Evolutionary conservation across 2,329 filamentous ascomycete genomes (phyloP), one percentile per base, ranked within the genome.

Genomic region (Saccharata proteae): DNA sequence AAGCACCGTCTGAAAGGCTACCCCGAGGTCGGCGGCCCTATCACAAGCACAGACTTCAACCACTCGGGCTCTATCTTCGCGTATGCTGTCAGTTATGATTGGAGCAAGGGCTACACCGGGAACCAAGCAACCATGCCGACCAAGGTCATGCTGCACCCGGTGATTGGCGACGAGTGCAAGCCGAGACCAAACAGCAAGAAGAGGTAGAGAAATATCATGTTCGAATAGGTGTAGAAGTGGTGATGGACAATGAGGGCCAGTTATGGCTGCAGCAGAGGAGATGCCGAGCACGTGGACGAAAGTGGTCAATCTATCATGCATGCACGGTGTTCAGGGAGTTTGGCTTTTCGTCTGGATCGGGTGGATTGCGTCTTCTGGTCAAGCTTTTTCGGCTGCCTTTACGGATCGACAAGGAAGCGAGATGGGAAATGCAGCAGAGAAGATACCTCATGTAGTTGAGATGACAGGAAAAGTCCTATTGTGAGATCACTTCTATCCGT

Each of bases 21-120:
- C 43, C 58, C 59, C 4, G 59, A 65, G 34, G 61, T 65, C 20
- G 62, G 62, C 37, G 86, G 86, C 36, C 83, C 80, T 47, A 98
- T 98, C 61, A 80, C 80, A 6, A 71, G 82, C 15, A 93, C 86
- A 2, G 81, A 75, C n/a, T 98, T 98, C 67, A 93, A 86, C 62
- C 74, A 76, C 46, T 79, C 68, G 36, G 90, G 90, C 31, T 77
- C 54, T 41, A 64, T 67, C 40, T 67, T 67, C 38, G 63, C 62
- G 6, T 67, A 66, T 37, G 84, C 86, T 16, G 74, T 94, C 28
- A 85, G 84, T 53, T 98, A 98, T 56, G 90, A 98, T 62, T 98
- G 90, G 90, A 85, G 80, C 62, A 96, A 98, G 65, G 90, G 90
- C 11, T 94, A 88, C 61, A 74, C 80, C 41, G 73, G 67, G 43